Evolutionary conservation across 495 filamentous ascomycete species (phyloP), one percentile per base, ranked within the genome.

Genomic region (Thozetella sp.): DNA sequence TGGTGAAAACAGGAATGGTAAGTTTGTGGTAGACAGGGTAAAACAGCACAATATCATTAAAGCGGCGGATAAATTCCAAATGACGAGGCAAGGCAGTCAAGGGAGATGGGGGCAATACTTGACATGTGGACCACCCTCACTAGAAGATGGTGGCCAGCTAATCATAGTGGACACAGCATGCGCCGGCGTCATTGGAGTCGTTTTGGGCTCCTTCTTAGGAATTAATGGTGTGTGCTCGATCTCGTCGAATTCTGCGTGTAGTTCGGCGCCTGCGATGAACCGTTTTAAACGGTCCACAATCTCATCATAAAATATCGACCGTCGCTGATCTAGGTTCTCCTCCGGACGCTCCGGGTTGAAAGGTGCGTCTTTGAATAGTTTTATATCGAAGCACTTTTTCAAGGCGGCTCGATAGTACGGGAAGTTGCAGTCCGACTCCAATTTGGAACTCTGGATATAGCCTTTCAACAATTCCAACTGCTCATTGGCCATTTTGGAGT

Each of bases 341-440:
- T n/a, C 26, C 13, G 53, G 53, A 15, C 34, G 26, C n/a, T 37
- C 13, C 10, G 53, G 53, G 26, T 54, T 54, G 53, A 54, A 54
- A n/a, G 53, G 30, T 17, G 30, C 30, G 9, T 37, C 17, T 37
- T 37, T 6, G 17, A 37, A 37, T 37, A 37, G 30, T 17, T 37
- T 37, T 37, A 17, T 6, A 37, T 37, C 30, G 9, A 37, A 17
- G 30, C 30, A 37, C 17, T 37, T 37, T 17, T 37, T 17, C 30
- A 37, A 6, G 30, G 30, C 30, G 30, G 30, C 30, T 37, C 30
- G 30, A 17, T 37, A 37, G 9, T 17, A 17, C 2, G 53, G 53
- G 19, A 54, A 54, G 17, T n/a, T 25, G 30, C 53, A 54, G 23
- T 60, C 54, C 56, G 58, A 55, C n/a, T 62, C 53, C 19, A 53